Percentiles rank a stretch among this genome's conserved stretches.
Conservation (phyloP, 1,284 basidiomycete species). For the Pascua guehoae region DNA sequence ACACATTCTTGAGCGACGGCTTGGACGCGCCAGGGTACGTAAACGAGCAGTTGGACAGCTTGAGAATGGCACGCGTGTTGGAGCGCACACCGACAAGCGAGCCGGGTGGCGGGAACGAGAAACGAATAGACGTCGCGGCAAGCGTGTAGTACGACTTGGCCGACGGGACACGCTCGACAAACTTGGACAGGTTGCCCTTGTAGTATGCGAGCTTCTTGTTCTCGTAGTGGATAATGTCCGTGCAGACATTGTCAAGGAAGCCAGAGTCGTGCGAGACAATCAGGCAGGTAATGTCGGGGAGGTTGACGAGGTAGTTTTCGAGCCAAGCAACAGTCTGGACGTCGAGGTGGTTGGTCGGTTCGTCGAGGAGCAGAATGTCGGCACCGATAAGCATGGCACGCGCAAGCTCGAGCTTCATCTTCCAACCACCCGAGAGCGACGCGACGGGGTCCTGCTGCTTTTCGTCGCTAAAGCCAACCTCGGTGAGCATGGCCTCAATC, state of each 20-base stretch:
- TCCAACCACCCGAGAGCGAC: conserved; percentile 96
- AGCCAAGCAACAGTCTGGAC: conserved; percentile 89
- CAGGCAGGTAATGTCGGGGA: conserved; percentile 82
- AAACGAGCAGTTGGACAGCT: conserved; percentile 87
- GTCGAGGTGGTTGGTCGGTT: conserved; percentile 63
- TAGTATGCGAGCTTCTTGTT: conserved; percentile 96
- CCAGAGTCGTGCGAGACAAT: conserved; percentile 98
- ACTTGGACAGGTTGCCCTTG: conserved; percentile 85
- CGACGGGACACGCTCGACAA: conserved; percentile 87
- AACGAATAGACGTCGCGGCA: conserved; percentile 90
- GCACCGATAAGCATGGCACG: conserved; percentile 96
- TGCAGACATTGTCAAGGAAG: conserved; percentile 94
- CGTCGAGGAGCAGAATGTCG: conserved; percentile 74
- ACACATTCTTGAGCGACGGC: conserved; percentile 83
- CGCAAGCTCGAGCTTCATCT: conserved; percentile 88
- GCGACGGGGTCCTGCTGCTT: conserved; percentile 83
- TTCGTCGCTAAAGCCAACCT: conserved; percentile 87
- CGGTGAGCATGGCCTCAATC: conserved; percentile 71
- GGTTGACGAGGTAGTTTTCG: conserved; percentile 78
- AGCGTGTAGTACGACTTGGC: conserved; percentile 98
- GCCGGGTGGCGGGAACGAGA: conserved; percentile 93
- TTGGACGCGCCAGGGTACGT: conserved; percentile 83
- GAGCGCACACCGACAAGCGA: conserved; percentile 96
- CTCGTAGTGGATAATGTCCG: conserved; percentile 97
- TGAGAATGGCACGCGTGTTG: conserved; percentile 93